Conservation (phyloP, 768 basidiomycete species). For the Nidula microcarpa region DNA sequence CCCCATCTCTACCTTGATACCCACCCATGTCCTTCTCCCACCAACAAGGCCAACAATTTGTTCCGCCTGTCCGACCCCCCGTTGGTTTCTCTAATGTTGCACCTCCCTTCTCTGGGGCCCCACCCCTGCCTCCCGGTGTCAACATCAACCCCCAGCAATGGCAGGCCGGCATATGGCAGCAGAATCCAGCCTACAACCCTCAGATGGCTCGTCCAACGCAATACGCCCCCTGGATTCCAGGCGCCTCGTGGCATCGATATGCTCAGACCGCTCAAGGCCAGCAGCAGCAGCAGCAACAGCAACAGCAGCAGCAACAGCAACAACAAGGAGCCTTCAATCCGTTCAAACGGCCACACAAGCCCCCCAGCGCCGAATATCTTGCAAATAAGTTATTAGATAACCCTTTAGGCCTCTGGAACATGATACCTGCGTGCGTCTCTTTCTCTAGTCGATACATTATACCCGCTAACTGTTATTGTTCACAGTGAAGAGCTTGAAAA, state of each 20-base stretch:
- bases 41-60: neutral
- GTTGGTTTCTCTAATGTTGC: neutral
- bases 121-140: slow-evolving; percentile 48
- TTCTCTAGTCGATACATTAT: slow-evolving; percentile 3
- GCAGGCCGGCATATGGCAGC: slow-evolving; percentile 51
- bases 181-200: slow-evolving; percentile 38
- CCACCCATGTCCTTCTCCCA: neutral
- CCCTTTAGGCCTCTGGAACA: slow-evolving; percentile 60
- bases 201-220: slow-evolving; percentile 20
- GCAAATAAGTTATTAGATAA: slow-evolving; percentile 55
- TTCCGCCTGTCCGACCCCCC: neutral
- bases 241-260: slow-evolving; percentile 29
- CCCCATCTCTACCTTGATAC: neutral
- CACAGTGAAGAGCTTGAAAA: neutral
- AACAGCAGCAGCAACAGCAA: slow-evolving; percentile 15
- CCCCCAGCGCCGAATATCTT: slow-evolving; percentile 65
- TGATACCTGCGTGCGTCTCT: slow-evolving; percentile 58
- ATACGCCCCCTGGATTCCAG: slow-evolving; percentile 30
- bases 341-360: slow-evolving; percentile 59
- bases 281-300: slow-evolving; percentile 18
- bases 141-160: slow-evolving; percentile 43
- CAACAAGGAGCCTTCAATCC: slow-evolving; percentile 43
- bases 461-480: slow-evolving; percentile 8
- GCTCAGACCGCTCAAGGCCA: slow-evolving; percentile 19
- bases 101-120: slow-evolving; percentile 18